These are phyloP conservation scores for Pyricularia sp. DNA, from an alignment of 2,329 filamentous ascomycete genomes.

Conservation along the genomic window DNA sequence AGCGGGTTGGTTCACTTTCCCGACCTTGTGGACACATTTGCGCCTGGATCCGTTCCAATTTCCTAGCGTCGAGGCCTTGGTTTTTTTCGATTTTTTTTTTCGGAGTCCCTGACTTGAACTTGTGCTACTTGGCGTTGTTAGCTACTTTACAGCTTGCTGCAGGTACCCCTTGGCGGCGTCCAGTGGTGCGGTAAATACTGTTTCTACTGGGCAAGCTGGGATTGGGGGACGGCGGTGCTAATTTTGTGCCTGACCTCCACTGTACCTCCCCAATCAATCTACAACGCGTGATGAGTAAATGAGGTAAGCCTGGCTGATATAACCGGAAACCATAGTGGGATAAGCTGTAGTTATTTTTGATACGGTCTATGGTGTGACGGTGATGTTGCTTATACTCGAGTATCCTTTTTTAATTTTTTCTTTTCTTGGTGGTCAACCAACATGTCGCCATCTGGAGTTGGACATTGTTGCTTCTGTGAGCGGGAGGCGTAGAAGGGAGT, in stretches of 20 bases:
- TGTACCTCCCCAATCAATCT: not conserved
- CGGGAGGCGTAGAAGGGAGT: not conserved
- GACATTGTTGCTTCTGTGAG: not conserved
- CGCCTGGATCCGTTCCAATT: not conserved
- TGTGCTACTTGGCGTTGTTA: not conserved
- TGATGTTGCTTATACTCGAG: too few species aligned
- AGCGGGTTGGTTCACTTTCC: not conserved
- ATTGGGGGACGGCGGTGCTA: not conserved
- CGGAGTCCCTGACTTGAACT: not conserved
- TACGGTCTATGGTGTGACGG: not conserved
- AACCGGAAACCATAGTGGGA: not conserved
- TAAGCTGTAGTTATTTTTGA: not conserved
- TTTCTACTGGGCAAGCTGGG: not conserved
- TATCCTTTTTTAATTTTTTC: too few species aligned
- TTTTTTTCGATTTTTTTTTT: not conserved
- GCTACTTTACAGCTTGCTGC: not conserved
- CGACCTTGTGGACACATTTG: not conserved
- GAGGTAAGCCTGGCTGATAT: not conserved
- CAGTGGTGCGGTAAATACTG: not conserved
- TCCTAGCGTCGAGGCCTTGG: not conserved
- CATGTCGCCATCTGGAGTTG: not conserved
- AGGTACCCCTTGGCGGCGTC: not conserved
- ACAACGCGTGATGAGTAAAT: not conserved
- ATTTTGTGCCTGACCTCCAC: not conserved
- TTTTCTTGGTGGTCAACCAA: not conserved